Evolutionary conservation across 2,329 filamentous ascomycete species (phyloP), one percentile per base, ranked within the genome.

Genomic region (Gaeumannomyces sp.): DNA sequence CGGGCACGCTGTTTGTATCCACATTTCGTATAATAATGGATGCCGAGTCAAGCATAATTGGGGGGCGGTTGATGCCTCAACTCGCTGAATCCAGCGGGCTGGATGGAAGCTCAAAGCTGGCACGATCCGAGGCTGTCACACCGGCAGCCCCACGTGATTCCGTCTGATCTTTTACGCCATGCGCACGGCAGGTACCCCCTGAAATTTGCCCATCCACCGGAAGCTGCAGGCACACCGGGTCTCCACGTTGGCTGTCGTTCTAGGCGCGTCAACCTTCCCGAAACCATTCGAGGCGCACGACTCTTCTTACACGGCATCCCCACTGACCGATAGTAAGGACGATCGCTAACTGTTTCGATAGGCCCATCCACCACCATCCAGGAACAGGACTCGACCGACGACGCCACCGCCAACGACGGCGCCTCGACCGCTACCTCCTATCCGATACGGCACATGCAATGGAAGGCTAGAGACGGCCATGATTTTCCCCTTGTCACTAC

Each of bases 321-420:
- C 61, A 63, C 61, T 25, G 61, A 6, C 61, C 61, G 61, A 63
- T 50, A 63, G 61, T 63, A 63, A 53, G 61, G 61, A 57, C 50
- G 29, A 60, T n/a, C 35, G n/a, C 45, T 35, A 31, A 19, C 22
- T 60, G 59, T 60, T 31, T 60, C 59, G 59, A 38, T 60, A 38
- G 25, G 25, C 25, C 57, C 25, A 27, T 59, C 27, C 25, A 29
- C 27, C 7, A 10, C 45, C 19, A 53, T n/a, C 45, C 45, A 53
- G 45, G 45, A 53, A n/a, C 45, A n/a, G 1, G 22, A 22, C 45
- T 53, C 7, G 2, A 8, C 45, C 5, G 7, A n/a, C 22, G 45
- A n/a, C 19, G 22, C 45, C 45, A 22, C 45, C 45, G 7, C 45
- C 45, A 53, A 53, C 45, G 22, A 11, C 45, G 8, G n/a, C 45